A percentile compares a stretch with the other conserved stretches of the same genome.
Conservation (phyloP, 306 rosid genomes). For the Ormosia emarginata region DNA sequence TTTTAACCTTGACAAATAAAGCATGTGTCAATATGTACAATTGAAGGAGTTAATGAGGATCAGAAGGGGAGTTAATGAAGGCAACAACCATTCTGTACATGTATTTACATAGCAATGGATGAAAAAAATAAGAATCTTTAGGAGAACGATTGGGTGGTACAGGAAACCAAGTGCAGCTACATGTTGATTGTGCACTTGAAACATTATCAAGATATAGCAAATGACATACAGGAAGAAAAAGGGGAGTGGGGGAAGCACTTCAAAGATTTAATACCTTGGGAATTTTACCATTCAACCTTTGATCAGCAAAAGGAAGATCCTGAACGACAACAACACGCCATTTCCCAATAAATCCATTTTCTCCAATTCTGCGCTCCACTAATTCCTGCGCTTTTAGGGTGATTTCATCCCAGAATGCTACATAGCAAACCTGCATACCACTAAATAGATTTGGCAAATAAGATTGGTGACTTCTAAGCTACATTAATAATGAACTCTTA, state of each 20-base stretch:
- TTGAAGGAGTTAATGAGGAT: neutral
- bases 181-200: neutral
- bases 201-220: neutral
- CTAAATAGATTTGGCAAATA: slow-evolving; percentile 35
- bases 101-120: neutral
- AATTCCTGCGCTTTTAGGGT: slow-evolving; percentile 68
- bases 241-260: neutral
- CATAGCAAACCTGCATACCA: slow-evolving; percentile 84
- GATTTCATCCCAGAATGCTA: slow-evolving; percentile 96
- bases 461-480: slow-evolving; percentile 32
- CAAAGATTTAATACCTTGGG: slow-evolving; percentile 61
- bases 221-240: neutral
- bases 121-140: neutral
- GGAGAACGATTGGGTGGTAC: neutral
- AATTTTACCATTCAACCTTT: slow-evolving; percentile 94
- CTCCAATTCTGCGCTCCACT: slow-evolving; percentile 54
- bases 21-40: neutral
- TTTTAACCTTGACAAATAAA: neutral
- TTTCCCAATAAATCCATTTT: slow-evolving; percentile 69
- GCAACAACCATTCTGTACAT: neutral
- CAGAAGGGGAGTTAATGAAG: neutral
- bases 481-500: slow-evolving; percentile 5
- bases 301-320: slow-evolving; percentile 90
- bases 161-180: slow-evolving; percentile 12
- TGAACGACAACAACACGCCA: slow-evolving; percentile 82